Evolutionary conservation across 2,329 filamentous ascomycete genomes (phyloP).

Genomic region (Xylaria sp.): DNA sequence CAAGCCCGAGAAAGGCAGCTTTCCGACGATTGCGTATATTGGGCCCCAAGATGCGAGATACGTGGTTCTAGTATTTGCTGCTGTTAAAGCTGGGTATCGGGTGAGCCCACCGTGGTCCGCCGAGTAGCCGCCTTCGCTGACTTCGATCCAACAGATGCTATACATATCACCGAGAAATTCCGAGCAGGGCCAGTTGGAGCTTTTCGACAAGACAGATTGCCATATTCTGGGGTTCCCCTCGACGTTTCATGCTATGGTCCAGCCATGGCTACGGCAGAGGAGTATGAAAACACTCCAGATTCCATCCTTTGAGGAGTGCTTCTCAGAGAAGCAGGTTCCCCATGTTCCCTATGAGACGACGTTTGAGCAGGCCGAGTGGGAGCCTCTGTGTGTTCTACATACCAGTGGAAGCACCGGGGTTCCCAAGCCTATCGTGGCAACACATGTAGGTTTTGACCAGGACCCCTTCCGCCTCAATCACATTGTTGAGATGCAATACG

Average conservation of each 20-base stretch:
- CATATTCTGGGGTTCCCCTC: not conserved
- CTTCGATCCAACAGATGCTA: not conserved
- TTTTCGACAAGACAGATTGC: not conserved
- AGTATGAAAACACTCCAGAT: not conserved
- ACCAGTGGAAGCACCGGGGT: constrained; percentile 59
- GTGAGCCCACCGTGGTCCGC: not conserved
- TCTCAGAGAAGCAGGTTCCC: constrained; percentile 42
- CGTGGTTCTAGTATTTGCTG: constrained; percentile 32
- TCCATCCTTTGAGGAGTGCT: not conserved
- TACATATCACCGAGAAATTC: not conserved
- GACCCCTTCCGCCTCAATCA: too few relatives aligned
- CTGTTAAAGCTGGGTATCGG: not conserved
- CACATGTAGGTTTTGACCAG: not conserved
- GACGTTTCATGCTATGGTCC: not conserved
- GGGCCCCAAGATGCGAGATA: constrained; percentile 50
- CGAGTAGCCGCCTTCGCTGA: too few relatives aligned
- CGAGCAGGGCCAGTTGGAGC: not conserved
- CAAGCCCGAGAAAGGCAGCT: constrained; percentile 36
- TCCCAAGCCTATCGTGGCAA: constrained; percentile 53
- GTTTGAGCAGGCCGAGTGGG: constrained; percentile 55
- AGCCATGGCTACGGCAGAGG: not conserved
- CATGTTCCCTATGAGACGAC: constrained; percentile 54
- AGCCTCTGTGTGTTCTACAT: constrained; percentile 56
- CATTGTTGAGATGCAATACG: too few relatives aligned
- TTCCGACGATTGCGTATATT: constrained; percentile 56